A percentile compares a stretch with the other conserved stretches of the same genome.
Conservation (phyloP, 1,284 basidiomycete genomes). For the Xerocomus amazonicus region DNA sequence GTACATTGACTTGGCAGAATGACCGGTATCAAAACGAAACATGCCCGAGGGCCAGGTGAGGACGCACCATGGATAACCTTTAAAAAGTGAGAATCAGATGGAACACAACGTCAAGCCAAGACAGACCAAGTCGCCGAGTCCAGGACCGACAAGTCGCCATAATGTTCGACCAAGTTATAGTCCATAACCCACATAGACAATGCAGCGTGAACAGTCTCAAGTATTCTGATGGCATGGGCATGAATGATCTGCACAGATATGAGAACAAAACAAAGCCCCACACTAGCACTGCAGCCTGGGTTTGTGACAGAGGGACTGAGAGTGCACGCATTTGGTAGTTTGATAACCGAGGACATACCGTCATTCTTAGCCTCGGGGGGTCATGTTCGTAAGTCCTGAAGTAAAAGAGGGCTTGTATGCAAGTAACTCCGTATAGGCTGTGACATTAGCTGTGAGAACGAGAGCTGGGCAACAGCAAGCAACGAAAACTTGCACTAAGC, state of each 20-base stretch:
- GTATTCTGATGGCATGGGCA: slow-evolving; percentile 7
- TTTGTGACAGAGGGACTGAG: background rate
- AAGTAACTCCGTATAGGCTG: slow-evolving; percentile 31
- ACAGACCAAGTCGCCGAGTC: slow-evolving; percentile 20
- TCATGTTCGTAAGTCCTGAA: slow-evolving; percentile 27
- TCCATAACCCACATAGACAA: slow-evolving; percentile 27
- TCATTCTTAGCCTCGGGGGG: slow-evolving; percentile 18
- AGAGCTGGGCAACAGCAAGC: background rate
- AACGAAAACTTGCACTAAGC: slow-evolving; percentile 19
- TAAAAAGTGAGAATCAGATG: background rate
- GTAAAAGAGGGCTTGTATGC: slow-evolving; percentile 30
- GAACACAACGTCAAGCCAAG: background rate
- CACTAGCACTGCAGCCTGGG: slow-evolving; percentile 25
- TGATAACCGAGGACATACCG: slow-evolving; percentile 13
- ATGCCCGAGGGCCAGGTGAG: background rate
- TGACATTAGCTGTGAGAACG: slow-evolving; percentile 3
- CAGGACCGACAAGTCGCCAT: slow-evolving; percentile 9
- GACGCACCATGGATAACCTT: slow-evolving; percentile 23
- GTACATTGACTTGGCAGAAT: slow-evolving; percentile 16
- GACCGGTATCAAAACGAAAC: background rate
- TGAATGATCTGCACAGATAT: background rate
- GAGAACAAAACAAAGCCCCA: background rate
- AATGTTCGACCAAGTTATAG: slow-evolving; percentile 21
- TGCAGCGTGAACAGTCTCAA: slow-evolving; percentile 25
- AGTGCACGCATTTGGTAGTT: background rate